These are phyloP conservation scores for Aureobasidium sp. DNA, from an alignment of 2,329 filamentous ascomycete species.

Conservation along the genomic window DNA sequence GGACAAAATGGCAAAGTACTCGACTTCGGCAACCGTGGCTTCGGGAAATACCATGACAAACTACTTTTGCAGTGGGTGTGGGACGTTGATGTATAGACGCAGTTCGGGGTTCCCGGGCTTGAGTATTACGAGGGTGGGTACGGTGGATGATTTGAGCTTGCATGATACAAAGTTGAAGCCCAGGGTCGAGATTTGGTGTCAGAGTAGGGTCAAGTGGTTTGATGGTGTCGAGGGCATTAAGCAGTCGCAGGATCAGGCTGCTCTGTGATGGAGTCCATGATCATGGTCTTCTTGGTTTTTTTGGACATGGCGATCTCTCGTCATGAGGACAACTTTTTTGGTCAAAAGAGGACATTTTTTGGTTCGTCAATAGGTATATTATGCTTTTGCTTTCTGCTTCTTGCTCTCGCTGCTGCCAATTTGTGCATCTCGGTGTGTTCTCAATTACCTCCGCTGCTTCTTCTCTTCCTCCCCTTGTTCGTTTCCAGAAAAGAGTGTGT, in stretches of 20 bases:
- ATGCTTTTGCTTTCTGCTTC: no score
- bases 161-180: conserved; percentile 53
- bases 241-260: conserved; percentile 15
- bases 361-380: not conserved
- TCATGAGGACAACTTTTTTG: not conserved
- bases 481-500: no score
- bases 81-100: conserved; percentile 54
- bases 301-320: no score
- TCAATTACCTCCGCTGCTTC: no score
- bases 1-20: conserved; percentile 43
- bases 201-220: conserved; percentile 48
- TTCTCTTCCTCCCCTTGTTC: no score
- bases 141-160: conserved; percentile 55
- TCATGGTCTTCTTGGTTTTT: not conserved
- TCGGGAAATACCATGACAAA: conserved; percentile 52
- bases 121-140: conserved; percentile 51
- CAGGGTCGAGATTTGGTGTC: conserved; percentile 45
- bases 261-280: not conserved
- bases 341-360: not conserved
- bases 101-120: conserved; percentile 38
- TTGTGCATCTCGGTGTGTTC: no score
- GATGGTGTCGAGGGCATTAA: conserved; percentile 30
- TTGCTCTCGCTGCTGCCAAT: no score
- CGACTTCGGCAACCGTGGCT: conserved; percentile 41
- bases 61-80: conserved; percentile 54